Evolutionary conservation across 148 eudicot species (phyloP).

Genomic region (Amaranthus hypochondriacus): DNA sequence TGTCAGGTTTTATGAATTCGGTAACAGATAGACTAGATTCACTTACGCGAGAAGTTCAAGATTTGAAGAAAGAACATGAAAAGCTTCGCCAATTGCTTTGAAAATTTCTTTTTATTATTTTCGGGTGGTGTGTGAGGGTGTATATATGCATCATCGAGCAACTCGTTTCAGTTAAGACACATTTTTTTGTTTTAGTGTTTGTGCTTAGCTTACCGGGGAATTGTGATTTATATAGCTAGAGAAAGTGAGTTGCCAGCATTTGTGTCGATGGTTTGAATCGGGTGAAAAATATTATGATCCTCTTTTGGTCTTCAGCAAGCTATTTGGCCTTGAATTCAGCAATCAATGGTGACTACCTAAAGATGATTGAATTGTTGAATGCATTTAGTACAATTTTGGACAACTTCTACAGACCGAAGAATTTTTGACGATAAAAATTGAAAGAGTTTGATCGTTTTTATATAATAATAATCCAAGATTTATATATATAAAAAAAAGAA

Average conservation of each 20-base stretch:
- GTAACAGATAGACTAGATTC: slow-evolving; percentile 70
- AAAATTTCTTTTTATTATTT: slow-evolving; percentile 9
- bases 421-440: too few species aligned
- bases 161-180: background rate
- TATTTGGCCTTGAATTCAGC: background rate
- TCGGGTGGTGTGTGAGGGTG: background rate
- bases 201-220: slow-evolving; percentile 6
- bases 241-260: background rate
- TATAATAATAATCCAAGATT: too few species aligned
- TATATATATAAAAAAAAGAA: too few species aligned
- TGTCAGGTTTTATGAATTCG: slow-evolving; percentile 52
- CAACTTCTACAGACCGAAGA: too few species aligned
- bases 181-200: background rate
- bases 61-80: slow-evolving; percentile 64
- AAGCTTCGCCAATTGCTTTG: slow-evolving; percentile 71
- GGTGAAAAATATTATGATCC: background rate
- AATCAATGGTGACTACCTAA: too few species aligned
- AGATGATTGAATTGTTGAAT: too few species aligned
- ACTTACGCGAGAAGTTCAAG: slow-evolving; percentile 69
- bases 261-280: background rate
- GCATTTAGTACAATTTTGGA: too few species aligned
- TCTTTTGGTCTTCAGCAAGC: background rate
- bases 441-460: too few species aligned
- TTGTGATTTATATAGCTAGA: slow-evolving; percentile 4
- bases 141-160: slow-evolving; percentile 13